Percentiles rank a stretch among this genome's conserved stretches.
Conservation (phyloP, 1,139 yeast species). For the Yamadazyma atmosphaerica region DNA sequence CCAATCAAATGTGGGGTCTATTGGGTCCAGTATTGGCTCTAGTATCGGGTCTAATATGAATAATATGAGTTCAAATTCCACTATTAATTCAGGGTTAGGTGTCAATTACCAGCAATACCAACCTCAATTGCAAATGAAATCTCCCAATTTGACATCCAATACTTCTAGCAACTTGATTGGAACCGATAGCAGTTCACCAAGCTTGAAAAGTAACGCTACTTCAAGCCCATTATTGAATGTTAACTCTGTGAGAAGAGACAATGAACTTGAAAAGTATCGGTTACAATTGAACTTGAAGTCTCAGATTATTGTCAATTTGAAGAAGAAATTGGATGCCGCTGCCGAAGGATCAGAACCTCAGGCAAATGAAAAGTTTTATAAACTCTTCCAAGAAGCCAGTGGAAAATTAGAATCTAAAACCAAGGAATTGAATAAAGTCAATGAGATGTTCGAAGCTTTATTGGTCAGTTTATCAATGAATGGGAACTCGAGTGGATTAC, state of each 20-base stretch:
- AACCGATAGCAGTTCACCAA: not conserved
- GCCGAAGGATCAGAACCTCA: slow-evolving; percentile 10
- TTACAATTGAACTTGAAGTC: slow-evolving; percentile 35
- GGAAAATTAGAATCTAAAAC: slow-evolving; percentile 52
- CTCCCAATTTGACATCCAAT: not conserved
- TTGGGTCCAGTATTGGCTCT: not conserved
- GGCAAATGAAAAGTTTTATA: slow-evolving; percentile 46
- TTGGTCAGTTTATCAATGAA: slow-evolving; percentile 34
- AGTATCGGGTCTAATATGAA: not conserved
- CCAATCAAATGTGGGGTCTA: not conserved
- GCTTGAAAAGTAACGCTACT: not conserved
- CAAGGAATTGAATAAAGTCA: slow-evolving; percentile 59
- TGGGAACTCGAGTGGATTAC: slow-evolving; percentile 8
- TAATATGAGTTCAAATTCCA: not conserved
- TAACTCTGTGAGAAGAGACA: slow-evolving; percentile 5
- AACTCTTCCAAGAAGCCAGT: slow-evolving; percentile 50
- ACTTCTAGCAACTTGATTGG: not conserved
- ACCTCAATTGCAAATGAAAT: not conserved
- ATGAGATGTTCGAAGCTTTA: slow-evolving; percentile 62
- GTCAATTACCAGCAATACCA: not conserved
- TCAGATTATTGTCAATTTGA: slow-evolving; percentile 36
- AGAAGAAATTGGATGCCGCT: slow-evolving; percentile 10
- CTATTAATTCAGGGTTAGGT: slow-evolving; percentile 1
- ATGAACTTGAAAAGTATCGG: slow-evolving; percentile 28
- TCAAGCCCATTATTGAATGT: not conserved